Conservation (phyloP, 2,329 filamentous ascomycete species). For the Penicillium brasilianum region DNA sequence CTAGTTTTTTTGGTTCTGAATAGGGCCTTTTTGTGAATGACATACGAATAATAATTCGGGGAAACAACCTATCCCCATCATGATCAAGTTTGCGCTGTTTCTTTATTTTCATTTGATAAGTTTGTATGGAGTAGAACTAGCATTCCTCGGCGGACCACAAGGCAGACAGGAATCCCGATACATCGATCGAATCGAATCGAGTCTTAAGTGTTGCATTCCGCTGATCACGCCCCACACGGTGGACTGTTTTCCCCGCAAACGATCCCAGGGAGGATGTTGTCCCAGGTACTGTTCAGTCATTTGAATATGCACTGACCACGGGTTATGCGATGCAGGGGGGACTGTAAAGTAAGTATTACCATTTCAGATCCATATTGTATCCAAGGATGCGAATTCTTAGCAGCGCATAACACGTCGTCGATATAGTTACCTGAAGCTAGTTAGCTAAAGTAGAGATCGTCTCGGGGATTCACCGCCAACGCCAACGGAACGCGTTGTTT, state of each 20-base stretch:
- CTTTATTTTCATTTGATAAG: neutral
- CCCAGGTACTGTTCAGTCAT: neutral
- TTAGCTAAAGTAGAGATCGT: too few species aligned
- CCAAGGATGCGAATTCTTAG: too few species aligned
- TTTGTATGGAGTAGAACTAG: neutral
- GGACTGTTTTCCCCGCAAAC: slow-evolving; percentile 10
- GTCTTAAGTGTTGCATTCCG: slow-evolving; percentile 8
- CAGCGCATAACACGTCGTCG: neutral
- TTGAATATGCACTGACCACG: slow-evolving; percentile 9
- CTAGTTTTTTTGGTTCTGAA: slow-evolving; percentile 10
- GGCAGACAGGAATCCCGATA: neutral
- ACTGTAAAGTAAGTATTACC: neutral
- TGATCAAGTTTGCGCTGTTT: neutral
- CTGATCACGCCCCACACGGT: slow-evolving; percentile 9
- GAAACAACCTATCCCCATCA: neutral
- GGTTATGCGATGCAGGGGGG: neutral
- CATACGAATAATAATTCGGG: slow-evolving; percentile 13
- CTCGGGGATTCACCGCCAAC: slow-evolving; percentile 19
- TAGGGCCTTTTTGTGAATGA: slow-evolving; percentile 17
- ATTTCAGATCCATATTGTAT: neutral
- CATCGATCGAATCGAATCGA: slow-evolving; percentile 9
- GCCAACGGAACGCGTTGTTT: slow-evolving; percentile 15
- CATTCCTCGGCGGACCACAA: neutral
- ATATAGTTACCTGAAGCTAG: too few species aligned
- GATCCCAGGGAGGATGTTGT: neutral